Base-by-base conservation (phyloP, 2,329 filamentous ascomycete species). In the Arachnomyces sp. region DNA sequence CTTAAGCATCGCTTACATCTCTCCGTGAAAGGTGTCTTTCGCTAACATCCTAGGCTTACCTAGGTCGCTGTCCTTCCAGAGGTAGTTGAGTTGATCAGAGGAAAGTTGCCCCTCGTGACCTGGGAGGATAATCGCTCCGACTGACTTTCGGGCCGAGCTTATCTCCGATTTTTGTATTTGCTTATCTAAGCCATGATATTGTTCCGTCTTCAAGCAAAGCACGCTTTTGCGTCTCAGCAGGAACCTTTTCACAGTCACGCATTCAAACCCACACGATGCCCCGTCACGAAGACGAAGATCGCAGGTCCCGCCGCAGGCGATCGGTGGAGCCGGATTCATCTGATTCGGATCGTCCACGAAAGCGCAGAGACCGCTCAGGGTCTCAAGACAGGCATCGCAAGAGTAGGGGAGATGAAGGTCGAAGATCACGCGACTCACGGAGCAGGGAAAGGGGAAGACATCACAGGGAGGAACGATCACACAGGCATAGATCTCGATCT, bases 1-100 rank as follows among this genome's bases (percentile, higher is more conserved):
- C 58, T 66, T 73, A 42, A 71, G 57, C 67, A 73, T 72, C 50
- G 49, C 57, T 25, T 51, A 53, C 60, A 64, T 37, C n/a, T 37
- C 17, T 30, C 25, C 25, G 16, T n/a, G 18, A 2, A 30, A 25
- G 12, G 11, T 25, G 9, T 25, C 20, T 9, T 25, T 9, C 9
- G 20, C 20, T 25, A 9, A 5, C 20, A 25, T 25, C 20, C 9
- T 25, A 25, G 20, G 9, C 5, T 5, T 25, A 25, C 20, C 20
- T 25, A 25, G 20, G 20, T 5, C n/a, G n/a, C n/a, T n/a, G n/a
- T n/a, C n/a, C n/a, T n/a, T n/a, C n/a, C n/a, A n/a, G n/a, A n/a
- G n/a, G n/a, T n/a, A n/a, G n/a, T n/a, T n/a, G n/a, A 9, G 9
- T 25, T 25, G 20, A 25, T 25, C 5, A 25, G 5, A 9, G 9